phyloP scores from a whole-genome alignment of 352 stramenopile genomes.

The Phytophthora vignae region DNA sequence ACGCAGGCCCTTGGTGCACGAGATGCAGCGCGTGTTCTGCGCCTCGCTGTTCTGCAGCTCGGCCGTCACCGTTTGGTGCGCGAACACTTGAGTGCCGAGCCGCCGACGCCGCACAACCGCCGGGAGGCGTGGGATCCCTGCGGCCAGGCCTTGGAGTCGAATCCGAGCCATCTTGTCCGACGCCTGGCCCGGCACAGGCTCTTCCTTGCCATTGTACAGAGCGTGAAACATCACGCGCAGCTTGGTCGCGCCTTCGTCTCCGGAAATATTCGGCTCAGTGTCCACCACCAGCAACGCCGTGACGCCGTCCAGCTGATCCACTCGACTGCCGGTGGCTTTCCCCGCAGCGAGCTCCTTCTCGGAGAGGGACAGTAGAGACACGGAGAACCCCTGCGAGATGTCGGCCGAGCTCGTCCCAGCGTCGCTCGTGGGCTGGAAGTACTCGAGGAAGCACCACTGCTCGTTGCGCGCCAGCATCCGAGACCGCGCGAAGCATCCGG shows the following conservation, averaged over 20 bases:
- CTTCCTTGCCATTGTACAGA: slow-evolving; percentile 8
- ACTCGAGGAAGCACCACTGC: slow-evolving; percentile 62
- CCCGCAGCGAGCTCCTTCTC: slow-evolving; percentile 42
- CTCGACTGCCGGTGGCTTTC: slow-evolving; percentile 39
- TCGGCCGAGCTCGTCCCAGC: slow-evolving; percentile 9
- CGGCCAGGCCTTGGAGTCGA: slow-evolving; percentile 37
- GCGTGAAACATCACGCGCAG: slow-evolving; percentile 50
- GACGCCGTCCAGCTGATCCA: slow-evolving; percentile 52
- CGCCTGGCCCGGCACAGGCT: slow-evolving; percentile 1
- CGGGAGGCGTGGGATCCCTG: slow-evolving; percentile 37
- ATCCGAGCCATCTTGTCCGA: slow-evolving; percentile 36
- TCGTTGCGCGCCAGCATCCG: slow-evolving; percentile 47
- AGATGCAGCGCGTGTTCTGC: slow-evolving; percentile 51
- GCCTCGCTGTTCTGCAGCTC: slow-evolving; percentile 8
- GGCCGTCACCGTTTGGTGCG: slow-evolving; percentile 10
- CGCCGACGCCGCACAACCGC: slow-evolving; percentile 45
- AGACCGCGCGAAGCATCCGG: slow-evolving; percentile 49
- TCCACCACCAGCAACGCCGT: slow-evolving; percentile 47
- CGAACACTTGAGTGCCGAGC: slow-evolving; percentile 45
- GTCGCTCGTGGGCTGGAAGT: slow-evolving; percentile 38
- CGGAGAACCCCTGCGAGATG: slow-evolving; percentile 36
- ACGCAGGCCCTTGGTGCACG: slow-evolving; percentile 53
- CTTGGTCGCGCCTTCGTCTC: slow-evolving; percentile 22
- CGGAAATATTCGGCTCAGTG: slow-evolving; percentile 26
- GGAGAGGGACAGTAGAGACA: slow-evolving; percentile 37